Base-by-base conservation (phyloP, 2,329 filamentous ascomycete genomes). In the Pestalotiopsis sp. region DNA sequence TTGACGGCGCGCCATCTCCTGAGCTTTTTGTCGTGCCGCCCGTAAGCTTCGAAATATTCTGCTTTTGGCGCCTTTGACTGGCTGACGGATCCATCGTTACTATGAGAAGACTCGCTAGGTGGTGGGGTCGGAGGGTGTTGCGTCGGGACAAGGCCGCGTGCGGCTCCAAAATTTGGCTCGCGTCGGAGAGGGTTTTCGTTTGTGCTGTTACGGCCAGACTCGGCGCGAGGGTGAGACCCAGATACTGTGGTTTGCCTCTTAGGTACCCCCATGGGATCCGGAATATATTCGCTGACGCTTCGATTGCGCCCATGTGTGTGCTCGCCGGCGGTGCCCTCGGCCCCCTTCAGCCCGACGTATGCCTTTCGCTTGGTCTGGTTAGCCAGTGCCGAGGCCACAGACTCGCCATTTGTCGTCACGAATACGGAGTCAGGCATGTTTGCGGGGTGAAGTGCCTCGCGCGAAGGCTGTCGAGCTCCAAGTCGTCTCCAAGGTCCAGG, bases 231-330 rank as follows among this genome's bases (percentile, higher is more conserved):
- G 69, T 88, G 88, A 2, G 90, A 84, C 0, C 90, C 90, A 5
- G 91, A 92, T 17, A 96, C 90, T 0, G 92, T 93, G 67, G 93
- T 87, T 71, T 93, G 91, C 58, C 94, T 89, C 75, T 90, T 92
- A 0, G 91, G 86, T 64, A 92, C 87, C 58, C 90, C 85, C 72
- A 91, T 83, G 4, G 88, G 83, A 67, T 96, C 92, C 2, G 94
- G 94, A 0, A 90, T 86, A 79, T 97, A 97, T 72, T 98, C 95
- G 82, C 94, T 97, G 31, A 96, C 83, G 79, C 95, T 98, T 74
- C 95, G 88, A 78, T 96, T 94, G 69, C 93, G 88, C 13, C 84
- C 83, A 78, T 93, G 92, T 14, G 78, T 75, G 57, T 73, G 68
- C 59, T 76, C 77, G 20, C 73, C 76, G 63, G 69, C 75, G 68